Evolutionary conservation across 768 basidiomycete genomes (phyloP).

Genomic region (Ephemerocybe angulata): DNA sequence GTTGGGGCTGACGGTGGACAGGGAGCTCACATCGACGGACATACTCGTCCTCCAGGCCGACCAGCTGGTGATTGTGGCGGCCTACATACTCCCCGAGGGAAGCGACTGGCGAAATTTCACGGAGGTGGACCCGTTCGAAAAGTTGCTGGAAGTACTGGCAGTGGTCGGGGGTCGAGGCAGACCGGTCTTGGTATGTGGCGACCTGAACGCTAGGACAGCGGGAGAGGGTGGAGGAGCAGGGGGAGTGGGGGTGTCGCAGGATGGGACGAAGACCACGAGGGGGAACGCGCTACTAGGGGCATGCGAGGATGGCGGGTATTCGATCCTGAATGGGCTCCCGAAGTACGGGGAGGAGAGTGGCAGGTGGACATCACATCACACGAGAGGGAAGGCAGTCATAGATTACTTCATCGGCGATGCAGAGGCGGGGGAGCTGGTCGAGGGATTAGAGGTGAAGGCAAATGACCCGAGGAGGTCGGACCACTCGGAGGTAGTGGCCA

Average conservation of each 20-base stretch:
- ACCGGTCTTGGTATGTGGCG: not conserved
- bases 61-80: not conserved
- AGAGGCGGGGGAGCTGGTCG: not conserved
- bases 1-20: not conserved
- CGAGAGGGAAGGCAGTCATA: not conserved
- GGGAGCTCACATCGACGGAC: not conserved
- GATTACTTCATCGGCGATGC: not conserved
- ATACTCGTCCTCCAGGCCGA: not conserved
- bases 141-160: not conserved
- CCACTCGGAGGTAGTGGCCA: not conserved
- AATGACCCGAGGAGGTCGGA: not conserved
- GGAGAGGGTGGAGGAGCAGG: not conserved
- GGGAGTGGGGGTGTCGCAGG: not conserved
- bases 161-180: not conserved
- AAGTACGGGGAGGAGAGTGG: not conserved
- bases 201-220: conserved; percentile 1
- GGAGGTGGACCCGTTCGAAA: not conserved
- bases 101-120: not conserved
- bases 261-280: not conserved
- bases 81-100: not conserved
- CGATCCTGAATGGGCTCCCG: not conserved
- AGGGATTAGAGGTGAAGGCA: not conserved
- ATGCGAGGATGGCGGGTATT: not conserved
- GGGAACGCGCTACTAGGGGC: not conserved
- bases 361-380: not conserved